Evolutionary conservation across 2,329 filamentous ascomycete genomes (phyloP), one percentile per base, ranked within the genome.

Genomic region (Thelonectria rubi): DNA sequence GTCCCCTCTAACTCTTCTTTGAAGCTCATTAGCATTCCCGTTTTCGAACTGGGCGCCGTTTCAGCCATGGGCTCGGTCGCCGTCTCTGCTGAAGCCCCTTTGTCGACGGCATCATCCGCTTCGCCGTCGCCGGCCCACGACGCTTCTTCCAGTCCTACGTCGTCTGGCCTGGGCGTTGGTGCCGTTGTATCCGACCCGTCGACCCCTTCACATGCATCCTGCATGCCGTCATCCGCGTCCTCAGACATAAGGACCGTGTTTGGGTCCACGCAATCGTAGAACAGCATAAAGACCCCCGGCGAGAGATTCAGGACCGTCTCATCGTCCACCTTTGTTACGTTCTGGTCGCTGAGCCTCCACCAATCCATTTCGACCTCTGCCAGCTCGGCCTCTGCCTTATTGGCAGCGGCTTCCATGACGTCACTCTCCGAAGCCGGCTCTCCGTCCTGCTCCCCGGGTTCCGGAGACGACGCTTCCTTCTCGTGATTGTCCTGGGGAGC

Each of bases 281-380:
- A 98, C 1, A 98, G 84, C 94, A 99, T 98, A 74, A 98, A 98
- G 0, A 94, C 94, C 2, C 92, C 93, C 0, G 76, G 73, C 0
- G 88, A 88, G 68, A 97, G 90, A 2, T 82, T 84, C 52, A 95
- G 79, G 0, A 97, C 91, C 26, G 85, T 84, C 11, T 89, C 84
- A 74, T 97, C 92, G 18, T 86, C 86, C 21, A 94, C 90, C 65
- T 86, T 83, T 63, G 83, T 86, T 8, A 98, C 94, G 64, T 91
- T 89, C 62, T 97, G 92, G 71, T 98, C 94, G 74, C 94, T 98
- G 26, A 98, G 82, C 15, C 91, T 85, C 89, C 93, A 99, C 95
- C 95, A 98, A 61, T 87, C 85, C 65, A 85, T 80, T 14, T 80
- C 75, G 9, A 26, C 73, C 12, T 73, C 57, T 5, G 62, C 65